Percentiles rank a stretch among this genome's conserved stretches.
phyloP scores from a whole-genome alignment of 495 filamentous ascomycete species.

The Aspergillus bertholletiae region DNA sequence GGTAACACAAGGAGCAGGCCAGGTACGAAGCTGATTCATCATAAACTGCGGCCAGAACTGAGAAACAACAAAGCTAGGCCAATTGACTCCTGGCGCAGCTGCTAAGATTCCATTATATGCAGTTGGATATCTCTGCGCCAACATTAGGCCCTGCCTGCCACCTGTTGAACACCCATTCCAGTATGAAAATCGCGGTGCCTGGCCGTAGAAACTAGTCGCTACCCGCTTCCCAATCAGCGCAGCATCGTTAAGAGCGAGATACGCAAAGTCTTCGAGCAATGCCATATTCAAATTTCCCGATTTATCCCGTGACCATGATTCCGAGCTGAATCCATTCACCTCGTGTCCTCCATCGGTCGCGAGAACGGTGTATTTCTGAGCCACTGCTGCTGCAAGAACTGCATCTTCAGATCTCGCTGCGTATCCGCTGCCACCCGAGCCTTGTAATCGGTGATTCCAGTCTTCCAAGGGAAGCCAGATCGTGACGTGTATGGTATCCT shows the following conservation, averaged over 20 bases:
- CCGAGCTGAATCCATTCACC: slow-evolving; percentile 20
- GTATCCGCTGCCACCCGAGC: slow-evolving; percentile 44
- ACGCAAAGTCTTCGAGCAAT: slow-evolving; percentile 35
- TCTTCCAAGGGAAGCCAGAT: slow-evolving; percentile 33
- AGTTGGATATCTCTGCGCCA: slow-evolving; percentile 40
- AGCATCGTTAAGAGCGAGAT: slow-evolving; percentile 33
- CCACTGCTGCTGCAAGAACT: slow-evolving; percentile 17
- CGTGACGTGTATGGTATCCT: slow-evolving; percentile 32
- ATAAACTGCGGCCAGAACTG: slow-evolving; percentile 16
- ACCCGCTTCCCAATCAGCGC: slow-evolving; percentile 17
- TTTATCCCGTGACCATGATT: slow-evolving; percentile 34
- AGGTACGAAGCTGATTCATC: slow-evolving; percentile 33
- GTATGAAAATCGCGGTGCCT: slow-evolving; percentile 29
- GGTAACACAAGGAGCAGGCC: slow-evolving; percentile 35
- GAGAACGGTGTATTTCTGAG: slow-evolving; percentile 1
- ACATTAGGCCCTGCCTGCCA: slow-evolving; percentile 43
- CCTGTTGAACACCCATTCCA: slow-evolving; percentile 47
- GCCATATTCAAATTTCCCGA: slow-evolving; percentile 41
- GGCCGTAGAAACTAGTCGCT: slow-evolving; percentile 14
- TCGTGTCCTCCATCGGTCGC: slow-evolving; percentile 35
- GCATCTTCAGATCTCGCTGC: slow-evolving; percentile 20
- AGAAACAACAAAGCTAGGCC: slow-evolving; percentile 29
- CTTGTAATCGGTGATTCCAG: slow-evolving; percentile 43
- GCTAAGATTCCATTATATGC: slow-evolving; percentile 59
- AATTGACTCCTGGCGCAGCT: slow-evolving; percentile 43